Evolutionary conservation across 257 asterid species (phyloP), one percentile per base, ranked within the genome.

Genomic region (Catharanthus roseus): DNA sequence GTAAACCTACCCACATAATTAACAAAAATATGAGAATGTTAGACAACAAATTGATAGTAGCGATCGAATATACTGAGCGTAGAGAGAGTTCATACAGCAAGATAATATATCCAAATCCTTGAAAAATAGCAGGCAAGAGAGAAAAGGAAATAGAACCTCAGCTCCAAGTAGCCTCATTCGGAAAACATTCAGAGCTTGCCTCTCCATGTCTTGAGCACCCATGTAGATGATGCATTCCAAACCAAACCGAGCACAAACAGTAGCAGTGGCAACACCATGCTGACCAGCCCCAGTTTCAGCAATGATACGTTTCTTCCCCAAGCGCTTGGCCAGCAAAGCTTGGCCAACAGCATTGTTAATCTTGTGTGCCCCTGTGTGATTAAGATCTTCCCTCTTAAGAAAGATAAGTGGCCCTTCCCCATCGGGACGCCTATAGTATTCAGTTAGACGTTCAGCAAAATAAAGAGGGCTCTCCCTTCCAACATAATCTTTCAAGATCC

Each of bases 151-250:
- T 76, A 81, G 26, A 34, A 93, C 99, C 99, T 91, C 97, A 71
- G 97, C 97, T 74, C 99, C 97, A 77, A 93, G 96, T 66, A 91
- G 89, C 21, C 86, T 81, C 99, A 93, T 93, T 75, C 96, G 84
- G 86, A 89, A 91, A 73, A 93, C 99, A 74, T 93, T 91, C 41
- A 93, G 95, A 5, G 96, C 78, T 70, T 93, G 99, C 55, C 97
- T 86, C 88, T 93, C 97, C 99, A 93, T 93, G 77, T 93, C 99
- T 76, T 91, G 96, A 73, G 96, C 97, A 73, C 97, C 99, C 97
- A 91, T 93, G 83, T 91, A 93, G 70, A 91, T 81, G 54, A 91
- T 51, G 70, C 99, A 91, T 33, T 85, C 72, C 87, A 91, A 77
- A 1, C 99, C 97, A 79, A 91, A 91, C 49, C 96, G 88, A 82